Evolutionary conservation across 2,329 filamentous ascomycete species (phyloP), one percentile per base, ranked within the genome.

Genomic region (Kalmusia sp.): DNA sequence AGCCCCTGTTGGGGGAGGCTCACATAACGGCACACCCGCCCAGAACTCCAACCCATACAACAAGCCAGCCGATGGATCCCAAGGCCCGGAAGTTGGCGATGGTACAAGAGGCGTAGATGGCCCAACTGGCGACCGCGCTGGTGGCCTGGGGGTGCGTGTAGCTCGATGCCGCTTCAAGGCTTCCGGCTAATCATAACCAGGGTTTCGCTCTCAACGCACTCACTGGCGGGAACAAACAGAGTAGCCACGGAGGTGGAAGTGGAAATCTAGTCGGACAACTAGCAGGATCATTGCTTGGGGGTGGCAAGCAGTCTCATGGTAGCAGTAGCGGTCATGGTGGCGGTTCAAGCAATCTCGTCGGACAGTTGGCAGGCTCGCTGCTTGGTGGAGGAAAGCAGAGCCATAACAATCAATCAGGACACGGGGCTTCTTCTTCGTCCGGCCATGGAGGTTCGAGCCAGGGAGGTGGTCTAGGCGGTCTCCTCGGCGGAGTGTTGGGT

Each of bases 21-120:
- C 82, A 77, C 56, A 81, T 80, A 52, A 78, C 72, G 48, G 76
- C 72, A 62, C 76, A 57, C 67, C 74, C 24, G 69, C 68, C 24
- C 68, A 71, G 37, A 64, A 71, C 55, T 84, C 88, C 17, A 86
- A 89, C 63, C 87, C 87, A 4, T 89, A 87, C 72, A 84, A 85
- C 53, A 76, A 61, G 48, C 73, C 72, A 83, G 54, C 73, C 83
- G 74, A 82, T 79, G 6, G 64, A 45, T 38, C 63, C 52, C 55
- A 68, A 37, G 60, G 71, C n/a, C 62, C 68, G 61, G 37, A 63
- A 9, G 58, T 53, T 11, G 65, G 53, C 24, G 81, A 82, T 35
- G 80, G 78, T 30, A 77, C 77, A 51, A 77, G 83, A 63, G 82
- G 80, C 47, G 65, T 77, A 17, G 81, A 82, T 58, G 83, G 83